These are phyloP conservation scores for Cyclotella sp. DNA, from an alignment of 108 stramenopile genomes.

Conservation along the genomic window DNA sequence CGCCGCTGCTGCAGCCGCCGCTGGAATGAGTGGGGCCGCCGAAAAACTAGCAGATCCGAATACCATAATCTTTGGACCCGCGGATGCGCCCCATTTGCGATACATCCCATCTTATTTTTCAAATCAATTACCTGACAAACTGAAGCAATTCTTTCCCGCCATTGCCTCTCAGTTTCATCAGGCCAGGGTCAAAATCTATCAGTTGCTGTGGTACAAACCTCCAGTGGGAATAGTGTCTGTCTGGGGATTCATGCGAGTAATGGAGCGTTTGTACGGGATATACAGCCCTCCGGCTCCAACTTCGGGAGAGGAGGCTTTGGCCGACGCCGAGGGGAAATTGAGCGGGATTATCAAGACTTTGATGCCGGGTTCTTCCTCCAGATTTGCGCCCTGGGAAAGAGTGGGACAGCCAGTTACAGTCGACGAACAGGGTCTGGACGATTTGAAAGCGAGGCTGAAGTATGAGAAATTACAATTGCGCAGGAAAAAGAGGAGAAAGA, in stretches of 20 bases:
- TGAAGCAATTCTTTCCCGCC: conserved; percentile 20
- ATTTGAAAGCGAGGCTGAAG: neutral
- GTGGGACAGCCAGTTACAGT: neutral
- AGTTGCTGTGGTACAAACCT: conserved; percentile 64
- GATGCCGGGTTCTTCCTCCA: conserved; percentile 15
- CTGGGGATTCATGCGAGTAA: conserved; percentile 35
- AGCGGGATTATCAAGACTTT: conserved; percentile 13
- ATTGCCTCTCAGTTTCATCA: conserved; percentile 7
- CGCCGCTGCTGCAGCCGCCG: neutral
- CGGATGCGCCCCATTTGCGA: conserved; percentile 46
- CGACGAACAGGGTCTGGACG: neutral
- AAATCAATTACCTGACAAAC: conserved; percentile 28
- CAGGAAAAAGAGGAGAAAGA: conserved; percentile 28
- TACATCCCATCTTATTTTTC: conserved; percentile 53
- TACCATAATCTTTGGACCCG: conserved; percentile 29
- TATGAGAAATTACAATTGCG: conserved; percentile 9
- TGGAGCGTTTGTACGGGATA: conserved; percentile 44
- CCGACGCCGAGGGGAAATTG: conserved; percentile 47
- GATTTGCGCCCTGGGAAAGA: conserved; percentile 30
- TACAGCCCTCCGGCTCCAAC: conserved; percentile 38
- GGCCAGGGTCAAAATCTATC: conserved; percentile 21
- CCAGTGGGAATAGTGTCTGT: conserved; percentile 75
- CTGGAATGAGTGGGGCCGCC: neutral
- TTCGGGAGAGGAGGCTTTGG: conserved; percentile 53
- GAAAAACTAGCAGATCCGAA: conserved; percentile 1